These are phyloP conservation scores for Juncus effusus DNA, from an alignment of 176 grass and related monocot genomes.

Conservation along the genomic window DNA sequence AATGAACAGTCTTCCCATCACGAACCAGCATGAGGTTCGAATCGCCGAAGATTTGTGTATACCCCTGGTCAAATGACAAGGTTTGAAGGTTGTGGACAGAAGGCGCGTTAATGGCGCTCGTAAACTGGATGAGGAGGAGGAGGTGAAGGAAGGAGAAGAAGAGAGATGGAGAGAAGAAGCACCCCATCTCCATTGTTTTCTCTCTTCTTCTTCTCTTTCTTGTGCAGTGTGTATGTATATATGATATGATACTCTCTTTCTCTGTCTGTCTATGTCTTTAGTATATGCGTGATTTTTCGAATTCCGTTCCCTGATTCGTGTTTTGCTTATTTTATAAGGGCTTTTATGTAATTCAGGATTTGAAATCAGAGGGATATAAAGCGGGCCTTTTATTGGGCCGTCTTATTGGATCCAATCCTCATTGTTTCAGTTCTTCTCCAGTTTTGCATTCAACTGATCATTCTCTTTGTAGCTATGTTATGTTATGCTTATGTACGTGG, in stretches of 20 bases:
- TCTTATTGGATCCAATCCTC: background rate
- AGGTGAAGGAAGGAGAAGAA: background rate
- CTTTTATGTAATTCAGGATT: conserved; percentile 1
- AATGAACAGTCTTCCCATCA: conserved; percentile 50
- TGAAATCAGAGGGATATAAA: background rate
- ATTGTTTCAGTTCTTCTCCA: too few relatives aligned
- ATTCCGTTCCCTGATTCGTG: conserved; percentile 4
- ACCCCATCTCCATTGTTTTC: conserved; percentile 9
- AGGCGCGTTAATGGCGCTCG: conserved; percentile 16
- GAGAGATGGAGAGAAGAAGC: background rate
- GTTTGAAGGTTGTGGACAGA: conserved; percentile 23
- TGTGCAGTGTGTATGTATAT: background rate
- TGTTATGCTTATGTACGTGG: too few relatives aligned
- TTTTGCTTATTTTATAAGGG: conserved; percentile 6
- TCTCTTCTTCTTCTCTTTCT: background rate
- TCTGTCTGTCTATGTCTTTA: conserved; percentile 26
- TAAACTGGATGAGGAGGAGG: background rate
- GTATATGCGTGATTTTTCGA: conserved; percentile 28
- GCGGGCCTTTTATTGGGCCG: conserved; percentile 14
- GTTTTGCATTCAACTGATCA: too few relatives aligned
- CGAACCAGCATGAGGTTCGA: conserved; percentile 65
- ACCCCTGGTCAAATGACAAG: conserved; percentile 70
- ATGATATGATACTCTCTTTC: background rate
- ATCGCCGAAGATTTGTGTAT: conserved; percentile 78
- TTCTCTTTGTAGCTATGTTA: too few relatives aligned